A percentile compares a stretch with the other conserved stretches of the same genome.
Evolutionary conservation across 805 yeast genomes (phyloP).

Genomic region (Lipomyces spencermartinsiae): DNA sequence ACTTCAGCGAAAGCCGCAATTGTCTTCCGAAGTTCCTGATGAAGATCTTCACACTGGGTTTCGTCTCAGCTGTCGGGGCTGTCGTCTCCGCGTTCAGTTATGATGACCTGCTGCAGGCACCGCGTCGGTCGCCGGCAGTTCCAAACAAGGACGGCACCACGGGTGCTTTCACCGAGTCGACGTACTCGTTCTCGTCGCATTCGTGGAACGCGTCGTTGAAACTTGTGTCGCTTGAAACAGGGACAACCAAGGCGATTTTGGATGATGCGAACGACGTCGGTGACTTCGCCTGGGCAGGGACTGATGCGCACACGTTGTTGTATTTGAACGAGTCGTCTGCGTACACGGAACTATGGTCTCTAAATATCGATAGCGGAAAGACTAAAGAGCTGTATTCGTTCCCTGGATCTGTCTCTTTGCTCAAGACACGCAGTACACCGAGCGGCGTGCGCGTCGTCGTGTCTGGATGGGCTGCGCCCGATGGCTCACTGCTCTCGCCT

Average conservation of each 20-base stretch:
- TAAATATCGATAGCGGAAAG: constrained; percentile 17
- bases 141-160: constrained; percentile 25
- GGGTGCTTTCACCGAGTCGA: constrained; percentile 30
- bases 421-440: constrained; percentile 24
- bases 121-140: constrained; percentile 36
- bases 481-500: constrained; percentile 32
- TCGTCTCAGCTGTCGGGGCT: background rate
- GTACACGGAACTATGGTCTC: constrained; percentile 30
- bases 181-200: constrained; percentile 28
- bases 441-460: constrained; percentile 33
- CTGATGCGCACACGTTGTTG: constrained; percentile 26
- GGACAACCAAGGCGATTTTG: constrained; percentile 17
- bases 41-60: background rate
- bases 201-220: constrained; percentile 21
- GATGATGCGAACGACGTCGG: constrained; percentile 26
- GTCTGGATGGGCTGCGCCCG: constrained; percentile 37
- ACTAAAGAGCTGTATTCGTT: constrained; percentile 18
- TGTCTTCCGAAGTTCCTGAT: background rate
- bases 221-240: constrained; percentile 14
- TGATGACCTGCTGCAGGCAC: constrained; percentile 33
- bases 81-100: constrained; percentile 25
- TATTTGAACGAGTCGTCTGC: constrained; percentile 27
- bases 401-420: constrained; percentile 30
- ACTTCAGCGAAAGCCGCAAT: background rate
- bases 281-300: constrained; percentile 35